These are phyloP conservation scores for Sporothrix pallida DNA, from an alignment of 2,329 filamentous ascomycete species.

Conservation along the genomic window DNA sequence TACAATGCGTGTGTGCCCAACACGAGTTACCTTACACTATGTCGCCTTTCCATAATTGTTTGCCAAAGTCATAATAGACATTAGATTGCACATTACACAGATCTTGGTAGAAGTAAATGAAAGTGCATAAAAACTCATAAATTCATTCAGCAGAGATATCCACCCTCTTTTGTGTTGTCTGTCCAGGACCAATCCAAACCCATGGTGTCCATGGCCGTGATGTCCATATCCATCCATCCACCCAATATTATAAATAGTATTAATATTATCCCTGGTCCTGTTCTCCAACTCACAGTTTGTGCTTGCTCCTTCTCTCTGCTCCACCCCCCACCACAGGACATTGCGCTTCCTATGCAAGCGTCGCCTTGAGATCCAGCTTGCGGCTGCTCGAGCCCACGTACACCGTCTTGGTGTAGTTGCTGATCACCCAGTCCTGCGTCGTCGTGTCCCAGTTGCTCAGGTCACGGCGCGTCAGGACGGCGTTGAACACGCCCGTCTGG, in stretches of 20 bases:
- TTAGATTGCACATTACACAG: no score
- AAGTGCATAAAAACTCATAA: background rate
- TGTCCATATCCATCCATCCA: background rate
- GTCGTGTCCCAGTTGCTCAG: slow-evolving; percentile 83
- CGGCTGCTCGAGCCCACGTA: slow-evolving; percentile 62
- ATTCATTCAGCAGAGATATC: slow-evolving; percentile 15
- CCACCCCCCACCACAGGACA: background rate
- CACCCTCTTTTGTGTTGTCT: background rate
- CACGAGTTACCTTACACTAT: no score
- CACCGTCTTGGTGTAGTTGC: slow-evolving; percentile 57
- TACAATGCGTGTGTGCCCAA: no score
- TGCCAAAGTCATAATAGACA: no score
- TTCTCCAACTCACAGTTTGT: background rate
- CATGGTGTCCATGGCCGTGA: background rate
- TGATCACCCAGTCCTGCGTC: slow-evolving; percentile 83
- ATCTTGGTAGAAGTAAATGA: background rate
- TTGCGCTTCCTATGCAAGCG: slow-evolving; percentile 35
- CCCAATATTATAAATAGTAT: background rate
- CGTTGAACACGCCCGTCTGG: slow-evolving; percentile 68
- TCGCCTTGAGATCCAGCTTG: slow-evolving; percentile 54
- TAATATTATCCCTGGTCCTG: background rate
- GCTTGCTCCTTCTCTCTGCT: background rate
- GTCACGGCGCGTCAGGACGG: slow-evolving; percentile 77
- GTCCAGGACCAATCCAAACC: background rate
- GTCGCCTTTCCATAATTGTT: no score